Percentiles rank a stretch among this genome's conserved stretches.
phyloP scores from a whole-genome alignment of 2,329 filamentous ascomycete genomes.

The Penicillium occitanis region DNA sequence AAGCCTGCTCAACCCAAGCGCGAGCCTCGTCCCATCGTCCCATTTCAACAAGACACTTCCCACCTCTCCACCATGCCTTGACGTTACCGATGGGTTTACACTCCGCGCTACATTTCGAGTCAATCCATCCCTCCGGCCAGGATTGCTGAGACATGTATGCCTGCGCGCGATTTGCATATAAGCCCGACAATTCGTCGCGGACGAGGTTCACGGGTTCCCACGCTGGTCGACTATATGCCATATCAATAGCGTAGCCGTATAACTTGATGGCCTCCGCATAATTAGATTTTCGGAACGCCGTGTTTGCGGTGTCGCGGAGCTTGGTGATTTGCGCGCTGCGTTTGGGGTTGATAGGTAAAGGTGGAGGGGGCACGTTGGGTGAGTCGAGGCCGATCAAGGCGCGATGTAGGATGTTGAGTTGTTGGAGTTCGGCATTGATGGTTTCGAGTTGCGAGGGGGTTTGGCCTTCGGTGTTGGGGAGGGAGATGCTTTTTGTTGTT shows the following conservation, averaged over 20 bases:
- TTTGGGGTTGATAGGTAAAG: constrained; percentile 89
- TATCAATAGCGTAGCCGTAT: constrained; percentile 83
- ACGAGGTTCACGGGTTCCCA: constrained; percentile 88
- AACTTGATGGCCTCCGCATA: constrained; percentile 74
- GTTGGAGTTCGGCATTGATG: constrained; percentile 64
- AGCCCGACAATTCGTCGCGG: constrained; percentile 74
- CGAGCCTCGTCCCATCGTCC: constrained; percentile 76
- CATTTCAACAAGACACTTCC: constrained; percentile 88
- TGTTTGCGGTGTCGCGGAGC: constrained; percentile 84
- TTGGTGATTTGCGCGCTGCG: constrained; percentile 84
- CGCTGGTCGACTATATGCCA: constrained; percentile 74
- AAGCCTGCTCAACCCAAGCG: constrained; percentile 71
- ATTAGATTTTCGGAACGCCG: constrained; percentile 73
- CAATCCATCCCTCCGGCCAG: constrained; percentile 84
- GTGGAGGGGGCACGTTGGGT: constrained; percentile 74
- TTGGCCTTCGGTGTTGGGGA: constrained; percentile 48
- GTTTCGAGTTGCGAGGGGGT: constrained; percentile 47
- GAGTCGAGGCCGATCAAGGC: constrained; percentile 63
- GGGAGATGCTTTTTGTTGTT: constrained; percentile 71
- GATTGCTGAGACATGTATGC: constrained; percentile 77
- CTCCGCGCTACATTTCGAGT: constrained; percentile 86
- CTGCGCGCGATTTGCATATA: constrained; percentile 87
- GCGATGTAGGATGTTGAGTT: constrained; percentile 78
- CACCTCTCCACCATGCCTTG: constrained; percentile 92
- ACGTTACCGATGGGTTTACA: constrained; percentile 82